Percentiles rank a stretch among this genome's conserved stretches.
phyloP scores from a whole-genome alignment of 2,329 filamentous ascomycete genomes.

The Claviceps sp. region DNA sequence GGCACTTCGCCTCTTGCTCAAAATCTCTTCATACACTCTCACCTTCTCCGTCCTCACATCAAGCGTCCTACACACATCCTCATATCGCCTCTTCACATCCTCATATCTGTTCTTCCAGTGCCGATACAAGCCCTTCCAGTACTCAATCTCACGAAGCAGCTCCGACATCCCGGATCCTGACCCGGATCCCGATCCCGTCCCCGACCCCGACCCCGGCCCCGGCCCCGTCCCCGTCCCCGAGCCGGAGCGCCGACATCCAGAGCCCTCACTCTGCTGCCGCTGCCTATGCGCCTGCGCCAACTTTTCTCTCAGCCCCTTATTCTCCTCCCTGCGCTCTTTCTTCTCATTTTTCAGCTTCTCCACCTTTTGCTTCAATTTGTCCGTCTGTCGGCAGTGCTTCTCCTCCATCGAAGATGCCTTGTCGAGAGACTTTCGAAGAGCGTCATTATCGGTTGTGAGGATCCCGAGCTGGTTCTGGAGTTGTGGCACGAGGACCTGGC shows the following conservation, averaged over 20 bases:
- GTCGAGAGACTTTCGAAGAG: constrained; percentile 25
- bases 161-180: constrained; percentile 23
- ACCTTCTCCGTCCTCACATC: constrained; percentile 20
- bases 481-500: constrained; percentile 19
- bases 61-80: constrained; percentile 16
- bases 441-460: constrained; percentile 25
- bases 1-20: constrained; percentile 10
- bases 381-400: constrained; percentile 17
- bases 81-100: constrained; percentile 13
- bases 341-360: constrained; percentile 23
- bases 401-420: constrained; percentile 17
- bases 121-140: constrained; percentile 20
- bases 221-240: constrained; percentile 21
- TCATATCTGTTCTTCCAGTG: constrained; percentile 20
- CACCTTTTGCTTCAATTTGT: constrained; percentile 20
- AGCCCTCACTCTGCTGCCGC: neutral
- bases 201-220: constrained; percentile 19
- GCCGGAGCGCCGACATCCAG: constrained; percentile 8
- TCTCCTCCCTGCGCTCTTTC: constrained; percentile 19
- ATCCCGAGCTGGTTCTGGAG: constrained; percentile 23
- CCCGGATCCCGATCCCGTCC: constrained; percentile 15
- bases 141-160: constrained; percentile 18
- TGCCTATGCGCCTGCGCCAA: constrained; percentile 18
- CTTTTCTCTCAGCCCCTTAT: constrained; percentile 18
- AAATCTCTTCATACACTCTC: constrained; percentile 20